Conservation (phyloP, 805 yeast species). For the Gaillardinia entomophila region DNA sequence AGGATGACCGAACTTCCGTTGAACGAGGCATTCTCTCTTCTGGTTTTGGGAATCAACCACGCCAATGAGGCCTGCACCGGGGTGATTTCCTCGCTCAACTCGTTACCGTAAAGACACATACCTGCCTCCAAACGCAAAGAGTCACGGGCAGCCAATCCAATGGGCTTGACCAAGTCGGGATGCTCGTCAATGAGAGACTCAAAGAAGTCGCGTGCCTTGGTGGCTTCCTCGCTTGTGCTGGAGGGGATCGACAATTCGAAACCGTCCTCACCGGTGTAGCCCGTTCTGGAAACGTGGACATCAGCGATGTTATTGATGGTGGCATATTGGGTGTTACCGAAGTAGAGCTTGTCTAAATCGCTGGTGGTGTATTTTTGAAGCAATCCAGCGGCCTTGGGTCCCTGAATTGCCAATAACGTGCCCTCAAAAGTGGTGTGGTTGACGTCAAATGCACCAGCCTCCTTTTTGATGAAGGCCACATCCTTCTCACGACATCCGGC, state of each 20-base stretch:
- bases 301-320: constrained; percentile 33
- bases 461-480: constrained; percentile 52
- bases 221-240: constrained; percentile 29
- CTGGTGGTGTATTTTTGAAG: constrained; percentile 58
- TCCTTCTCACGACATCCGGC: constrained; percentile 93
- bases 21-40: constrained; percentile 58
- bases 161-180: constrained; percentile 64
- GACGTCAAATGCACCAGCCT: constrained; percentile 38
- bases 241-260: constrained; percentile 82
- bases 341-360: constrained; percentile 57
- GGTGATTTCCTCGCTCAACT: constrained; percentile 68
- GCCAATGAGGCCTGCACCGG: constrained; percentile 87
- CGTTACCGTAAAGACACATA: constrained; percentile 95
- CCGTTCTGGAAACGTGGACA: constrained; percentile 86
- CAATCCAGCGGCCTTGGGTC: constrained; percentile 73
- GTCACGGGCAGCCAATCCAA: constrained; percentile 98
- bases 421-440: constrained; percentile 51
- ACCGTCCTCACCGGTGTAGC: constrained; percentile 98
- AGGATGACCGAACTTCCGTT: constrained; percentile 73
- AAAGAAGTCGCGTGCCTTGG: constrained; percentile 54
- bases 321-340: constrained; percentile 59
- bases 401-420: constrained; percentile 85
- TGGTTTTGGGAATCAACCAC: constrained; percentile 83
- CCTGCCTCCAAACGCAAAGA: constrained; percentile 95
- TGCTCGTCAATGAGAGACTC: constrained; percentile 46